Evolutionary conservation across 495 filamentous ascomycete genomes (phyloP), one percentile per base, ranked within the genome.

Genomic region (Parathielavia hyrcaniae): DNA sequence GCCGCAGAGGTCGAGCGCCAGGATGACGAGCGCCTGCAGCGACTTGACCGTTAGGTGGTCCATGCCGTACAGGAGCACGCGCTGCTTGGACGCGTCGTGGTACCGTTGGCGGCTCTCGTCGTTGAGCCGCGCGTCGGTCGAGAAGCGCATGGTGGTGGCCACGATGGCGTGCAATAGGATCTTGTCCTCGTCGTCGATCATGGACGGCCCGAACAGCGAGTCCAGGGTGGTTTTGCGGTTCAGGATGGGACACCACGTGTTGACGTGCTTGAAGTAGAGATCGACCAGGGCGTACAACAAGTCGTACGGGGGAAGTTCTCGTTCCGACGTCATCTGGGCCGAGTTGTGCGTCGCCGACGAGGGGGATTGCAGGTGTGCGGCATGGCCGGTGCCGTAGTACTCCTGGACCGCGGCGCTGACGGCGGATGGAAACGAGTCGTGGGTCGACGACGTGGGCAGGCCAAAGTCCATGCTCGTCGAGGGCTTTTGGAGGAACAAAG

Each of bases 1-100:
- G 6, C 89, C 89, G 39, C 86, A 86, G 43, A 90, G 76, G 68
- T 89, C 90, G 20, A 92, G 72, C 9, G 87, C 88, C 7, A 95
- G 70, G 47, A 95, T 92, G 0, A 92, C 86, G 7, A 96, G 73
- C 16, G 90, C 90, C 65, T 92, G 90, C 11, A 95, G 77, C 11
- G 88, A 84, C 67, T 90, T 92, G 51, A 96, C 90, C 0, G 88
- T 90, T 14, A 88, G 88, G 64, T 92, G 89, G 64, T 95, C 90
- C 53, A 95, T 76, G 2, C 89, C 89, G 64, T 90, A 89, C 3
- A 95, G 75, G 23, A 95, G 71, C 1, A 96, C 90, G 58, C 86
- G 90, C 62, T 90, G 83, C 67, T 95, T 95, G 0, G 90, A 89
- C 4, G 83, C 79, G 58, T 84, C 81, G 64, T 92, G 86, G 60